Percentiles rank a stretch among this genome's conserved stretches.
phyloP scores from a whole-genome alignment of 345 rosid species.

The Brassica nigra region DNA sequence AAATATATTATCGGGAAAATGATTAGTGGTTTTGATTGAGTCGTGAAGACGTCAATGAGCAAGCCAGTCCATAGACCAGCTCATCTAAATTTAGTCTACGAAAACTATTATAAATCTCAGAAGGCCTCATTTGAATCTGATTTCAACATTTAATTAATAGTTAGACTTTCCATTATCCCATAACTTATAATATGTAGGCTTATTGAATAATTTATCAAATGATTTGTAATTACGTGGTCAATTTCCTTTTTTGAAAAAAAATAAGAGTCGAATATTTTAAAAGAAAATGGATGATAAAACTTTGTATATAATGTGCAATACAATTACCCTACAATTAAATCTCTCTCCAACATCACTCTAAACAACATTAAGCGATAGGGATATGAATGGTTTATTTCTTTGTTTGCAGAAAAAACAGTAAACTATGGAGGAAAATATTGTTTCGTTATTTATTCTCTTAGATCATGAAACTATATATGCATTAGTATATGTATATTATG shows the following conservation, averaged over 20 bases:
- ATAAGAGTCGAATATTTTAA: not conserved
- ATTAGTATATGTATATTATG: no score
- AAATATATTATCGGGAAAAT: not conserved
- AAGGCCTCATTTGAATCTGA: not conserved
- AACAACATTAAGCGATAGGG: not conserved
- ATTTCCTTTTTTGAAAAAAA: not conserved
- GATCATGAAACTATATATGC: no score
- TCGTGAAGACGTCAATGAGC: constrained; percentile 30
- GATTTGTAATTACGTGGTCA: constrained; percentile 2
- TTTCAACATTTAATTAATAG: not conserved
- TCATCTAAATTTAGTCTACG: constrained; percentile 26
- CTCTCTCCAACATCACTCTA: not conserved
- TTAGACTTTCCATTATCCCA: not conserved
- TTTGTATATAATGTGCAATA: not conserved
- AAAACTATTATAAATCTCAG: not conserved
- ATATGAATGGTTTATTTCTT: not conserved
- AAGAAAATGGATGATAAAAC: not conserved
- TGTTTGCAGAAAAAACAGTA: not conserved
- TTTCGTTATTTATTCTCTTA: not conserved
- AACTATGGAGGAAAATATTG: not conserved
- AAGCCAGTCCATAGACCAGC: constrained; percentile 42
- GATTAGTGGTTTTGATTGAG: constrained; percentile 29
- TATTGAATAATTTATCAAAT: not conserved
- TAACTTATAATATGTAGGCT: not conserved
- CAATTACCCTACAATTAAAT: not conserved